These are phyloP conservation scores for Stemphylium vesicarium DNA, from an alignment of 2,329 filamentous ascomycete species.

Conservation along the genomic window DNA sequence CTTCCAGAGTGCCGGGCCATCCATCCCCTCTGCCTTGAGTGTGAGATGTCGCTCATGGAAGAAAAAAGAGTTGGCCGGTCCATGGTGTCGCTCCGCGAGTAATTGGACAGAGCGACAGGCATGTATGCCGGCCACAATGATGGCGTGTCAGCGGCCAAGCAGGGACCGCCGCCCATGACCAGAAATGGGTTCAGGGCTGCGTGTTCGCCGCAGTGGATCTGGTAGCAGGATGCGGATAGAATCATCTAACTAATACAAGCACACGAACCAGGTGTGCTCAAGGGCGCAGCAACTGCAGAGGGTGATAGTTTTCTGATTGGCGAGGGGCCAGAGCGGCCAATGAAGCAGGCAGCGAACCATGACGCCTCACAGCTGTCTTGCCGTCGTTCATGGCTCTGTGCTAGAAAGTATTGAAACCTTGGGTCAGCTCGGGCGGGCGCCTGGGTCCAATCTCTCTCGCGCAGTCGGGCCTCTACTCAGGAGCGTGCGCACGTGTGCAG, in stretches of 20 bases:
- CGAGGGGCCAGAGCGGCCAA: too few species aligned
- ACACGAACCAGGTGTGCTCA: not conserved
- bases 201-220: not conserved
- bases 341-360: too few species aligned
- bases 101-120: conserved; percentile 4
- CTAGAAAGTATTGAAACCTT: not conserved
- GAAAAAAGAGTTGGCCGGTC: not conserved
- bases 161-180: not conserved
- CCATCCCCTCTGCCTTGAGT: not conserved
- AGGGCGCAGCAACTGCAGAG: too few species aligned
- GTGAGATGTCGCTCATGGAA: not conserved
- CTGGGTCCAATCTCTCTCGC: not conserved
- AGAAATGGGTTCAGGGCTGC: not conserved
- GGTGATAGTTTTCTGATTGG: too few species aligned
- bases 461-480: not conserved
- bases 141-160: not conserved
- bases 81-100: not conserved
- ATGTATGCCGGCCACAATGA: conserved; percentile 3
- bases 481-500: conserved; percentile 13
- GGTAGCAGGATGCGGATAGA: not conserved
- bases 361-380: too few species aligned
- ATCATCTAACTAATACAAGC: not conserved
- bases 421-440: too few species aligned
- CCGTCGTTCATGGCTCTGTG: too few species aligned
- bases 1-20: conserved; percentile 12